Evolutionary conservation across 2,329 filamentous ascomycete genomes (phyloP).

Genomic region (Diaporthe capsici): DNA sequence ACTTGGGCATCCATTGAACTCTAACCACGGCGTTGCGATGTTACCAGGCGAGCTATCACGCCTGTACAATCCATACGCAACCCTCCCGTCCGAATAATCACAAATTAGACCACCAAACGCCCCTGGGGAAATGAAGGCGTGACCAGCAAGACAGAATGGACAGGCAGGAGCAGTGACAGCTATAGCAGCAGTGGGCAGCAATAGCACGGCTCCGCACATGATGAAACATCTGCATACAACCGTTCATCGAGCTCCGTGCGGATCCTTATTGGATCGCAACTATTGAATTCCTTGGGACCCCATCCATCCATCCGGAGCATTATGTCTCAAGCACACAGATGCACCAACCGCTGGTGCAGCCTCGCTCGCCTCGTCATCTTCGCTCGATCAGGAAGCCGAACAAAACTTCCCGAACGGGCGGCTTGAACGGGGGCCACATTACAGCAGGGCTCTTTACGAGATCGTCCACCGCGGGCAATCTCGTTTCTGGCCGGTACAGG

Average conservation of each 20-base stretch:
- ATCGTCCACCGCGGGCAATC: conserved; percentile 21
- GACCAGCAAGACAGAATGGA: neutral
- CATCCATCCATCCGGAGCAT: conserved; percentile 14
- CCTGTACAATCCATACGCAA: neutral
- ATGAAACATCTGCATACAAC: conserved; percentile 25
- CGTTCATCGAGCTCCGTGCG: conserved; percentile 14
- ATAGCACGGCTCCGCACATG: conserved; percentile 16
- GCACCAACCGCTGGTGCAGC: conserved; percentile 18
- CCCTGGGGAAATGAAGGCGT: neutral
- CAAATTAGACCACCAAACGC: neutral
- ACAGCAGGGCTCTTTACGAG: conserved; percentile 11
- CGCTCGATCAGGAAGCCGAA: conserved; percentile 16
- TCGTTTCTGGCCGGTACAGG: conserved; percentile 18
- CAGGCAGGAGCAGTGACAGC: neutral
- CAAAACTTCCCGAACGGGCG: conserved; percentile 20
- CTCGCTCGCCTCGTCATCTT: conserved; percentile 8
- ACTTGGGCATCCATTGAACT: conserved; percentile 7
- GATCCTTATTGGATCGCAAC: conserved; percentile 28
- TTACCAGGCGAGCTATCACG: neutral
- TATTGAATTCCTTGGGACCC: conserved; percentile 19
- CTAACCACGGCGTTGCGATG: neutral
- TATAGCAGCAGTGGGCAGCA: neutral
- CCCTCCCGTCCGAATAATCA: neutral
- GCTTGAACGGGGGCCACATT: neutral
- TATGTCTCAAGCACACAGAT: conserved; percentile 1